Evolutionary conservation across 192 early-diverging fungal genomes (phyloP), one percentile per base, ranked within the genome.

Genomic region (Mortierella claussenii): DNA sequence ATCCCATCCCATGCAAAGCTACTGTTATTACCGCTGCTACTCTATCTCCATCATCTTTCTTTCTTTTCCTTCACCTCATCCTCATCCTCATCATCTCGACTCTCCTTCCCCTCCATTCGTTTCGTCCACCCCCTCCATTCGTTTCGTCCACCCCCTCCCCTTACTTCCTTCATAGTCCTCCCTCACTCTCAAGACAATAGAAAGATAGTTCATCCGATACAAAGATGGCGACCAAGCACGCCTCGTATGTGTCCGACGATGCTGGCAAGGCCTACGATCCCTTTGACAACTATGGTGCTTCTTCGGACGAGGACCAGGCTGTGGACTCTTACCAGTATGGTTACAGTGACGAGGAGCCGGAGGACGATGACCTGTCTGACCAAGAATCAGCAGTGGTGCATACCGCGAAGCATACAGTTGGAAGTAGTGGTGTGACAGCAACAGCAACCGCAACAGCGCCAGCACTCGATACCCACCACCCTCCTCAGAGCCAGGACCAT

Each of bases 231-330:
- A 74, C 9, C 33, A 64, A 44, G 24, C 60, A 31, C 20, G 48
- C 46, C 44, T 63, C 69, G 8, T 65, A 43, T 55, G 15, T 30
- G 2, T 65, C 69, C 20, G 62, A 74, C 61, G 62, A 58, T 21
- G 69, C 27, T 17, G 54, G 33, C 46, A 55, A 58, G 54, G 55
- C 43, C 54, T 73, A 64, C 20, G 69, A 71, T 30, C 60, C 69
- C 21, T 24, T 49, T 20, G 55, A 71, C 46, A 57, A 57, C 55
- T 71, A 64, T 37, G 60, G 60, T 11, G 21, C 60, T 47, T 20
- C 66, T 23, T 58, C 55, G 10, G 66, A 68, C 45, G 66, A 68
- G 9, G 48, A 68, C 27, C 32, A 23, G 1, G 21, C 45, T 46
- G 7, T 20, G 12, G n/a, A 33, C 9, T 2, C 5, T 26, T 43